Evolutionary conservation across 139 green algal species (phyloP).

Genomic region (Chlamydomonas schloesseri): DNA sequence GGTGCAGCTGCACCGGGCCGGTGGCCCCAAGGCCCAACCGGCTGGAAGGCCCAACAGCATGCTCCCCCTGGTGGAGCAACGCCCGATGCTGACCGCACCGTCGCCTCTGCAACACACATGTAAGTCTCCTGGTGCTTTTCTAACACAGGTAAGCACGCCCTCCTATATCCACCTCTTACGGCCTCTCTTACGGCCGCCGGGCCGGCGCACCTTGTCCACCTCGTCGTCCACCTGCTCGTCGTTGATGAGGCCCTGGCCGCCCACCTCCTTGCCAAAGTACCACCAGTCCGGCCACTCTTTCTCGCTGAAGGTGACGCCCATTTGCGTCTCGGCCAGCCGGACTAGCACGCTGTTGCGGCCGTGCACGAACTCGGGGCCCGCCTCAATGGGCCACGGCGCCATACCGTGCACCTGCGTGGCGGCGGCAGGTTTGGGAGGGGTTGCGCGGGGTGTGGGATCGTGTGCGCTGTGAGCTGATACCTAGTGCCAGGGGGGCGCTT

Average conservation of each 20-base stretch:
- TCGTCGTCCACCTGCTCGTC: conserved; percentile 65
- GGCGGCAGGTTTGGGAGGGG: background rate
- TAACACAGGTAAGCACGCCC: too few species aligned
- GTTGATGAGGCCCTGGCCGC: conserved; percentile 55
- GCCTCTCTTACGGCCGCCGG: background rate
- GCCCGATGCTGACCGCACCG: too few species aligned
- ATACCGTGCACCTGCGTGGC: conserved; percentile 73
- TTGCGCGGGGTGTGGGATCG: too few species aligned
- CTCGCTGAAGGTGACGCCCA: conserved; percentile 65
- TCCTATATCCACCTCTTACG: background rate
- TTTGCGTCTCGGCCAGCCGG: conserved; percentile 24
- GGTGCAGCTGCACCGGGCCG: too few species aligned
- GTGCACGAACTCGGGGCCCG: conserved; percentile 89
- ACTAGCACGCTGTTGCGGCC: conserved; percentile 66
- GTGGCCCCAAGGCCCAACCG: too few species aligned
- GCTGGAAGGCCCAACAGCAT: too few species aligned
- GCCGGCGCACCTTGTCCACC: conserved; percentile 55
- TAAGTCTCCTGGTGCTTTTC: too few species aligned
- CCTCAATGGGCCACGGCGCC: conserved; percentile 82
- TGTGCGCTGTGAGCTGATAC: too few species aligned
- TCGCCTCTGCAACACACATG: too few species aligned
- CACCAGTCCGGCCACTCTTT: conserved; percentile 82
- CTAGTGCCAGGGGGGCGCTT: too few species aligned
- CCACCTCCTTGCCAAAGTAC: conserved; percentile 69
- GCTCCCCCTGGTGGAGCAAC: too few species aligned